Base-by-base conservation (phyloP, 2,329 filamentous ascomycete genomes). In the Xylariaceae sp. region DNA sequence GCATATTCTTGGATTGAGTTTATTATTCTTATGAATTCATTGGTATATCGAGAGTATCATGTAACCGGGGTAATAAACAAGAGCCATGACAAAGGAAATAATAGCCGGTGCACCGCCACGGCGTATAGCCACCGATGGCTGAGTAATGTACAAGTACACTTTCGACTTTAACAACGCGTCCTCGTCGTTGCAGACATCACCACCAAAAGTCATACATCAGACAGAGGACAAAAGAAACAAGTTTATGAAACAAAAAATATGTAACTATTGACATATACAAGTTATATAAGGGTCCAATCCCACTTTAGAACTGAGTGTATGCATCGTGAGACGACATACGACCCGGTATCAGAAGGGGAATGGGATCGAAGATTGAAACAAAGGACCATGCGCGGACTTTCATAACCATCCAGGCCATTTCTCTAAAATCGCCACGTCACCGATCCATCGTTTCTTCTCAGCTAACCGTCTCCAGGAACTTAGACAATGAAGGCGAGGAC, bases 401-500 rank as follows among this genome's bases (percentile, higher is more conserved):
- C 34, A 48, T 55, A 58, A 23, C 42, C 45, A 18, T 51, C 56
- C 58, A 42, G 50, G 63, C 61, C 61, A 64, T 54, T 39, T 23
- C 54, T 56, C n/a, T 42, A 30, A 50, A 15, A 51, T 59, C 48
- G 54, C 9, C 48, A 51, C 51, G 51, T 57, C 58, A 56, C 60
- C 47, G 50, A 58, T 23, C 60, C 60, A 58, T 60, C 30, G 8
- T 10, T 6, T n/a, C 42, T 49, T 34, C 47, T 47, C 17, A 42
- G 44, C 55, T 45, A 35, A 49, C 10, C 6, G 37, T 11, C 52
- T 17, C 15, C 18, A 13, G 2, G n/a, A 18, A 10, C 51, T 61
- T 64, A 64, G 23, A 64, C 54, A 51, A 56, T 61, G 52, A 63
- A 64, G 17, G 58, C 63, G 42, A 64, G 37, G 3, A 62, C 39